Conservation (phyloP, 306 rosid genomes). For the Medicago arabica region DNA sequence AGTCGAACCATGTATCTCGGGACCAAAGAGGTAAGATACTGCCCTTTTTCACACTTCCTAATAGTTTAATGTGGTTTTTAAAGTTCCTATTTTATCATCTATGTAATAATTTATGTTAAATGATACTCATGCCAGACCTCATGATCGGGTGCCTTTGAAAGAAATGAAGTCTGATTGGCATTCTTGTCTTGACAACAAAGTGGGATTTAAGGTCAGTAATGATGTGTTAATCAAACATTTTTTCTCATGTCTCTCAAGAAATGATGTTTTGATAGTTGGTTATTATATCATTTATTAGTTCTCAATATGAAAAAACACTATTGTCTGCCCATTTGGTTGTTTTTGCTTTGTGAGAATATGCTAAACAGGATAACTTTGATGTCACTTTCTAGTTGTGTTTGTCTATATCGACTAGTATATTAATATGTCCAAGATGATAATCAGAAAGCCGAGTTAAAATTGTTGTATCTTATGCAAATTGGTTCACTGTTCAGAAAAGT, state of each 20-base stretch:
- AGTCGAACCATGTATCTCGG: constrained; percentile 82
- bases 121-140: constrained; percentile 66
- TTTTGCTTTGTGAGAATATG: constrained; percentile 10
- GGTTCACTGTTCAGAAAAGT: constrained; percentile 20
- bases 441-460: constrained; percentile 5
- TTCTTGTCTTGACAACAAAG: constrained; percentile 91
- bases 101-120: constrained; percentile 32
- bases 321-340: constrained; percentile 7
- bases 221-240: not conserved
- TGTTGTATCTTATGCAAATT: constrained; percentile 10
- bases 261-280: constrained; percentile 15
- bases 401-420: not conserved
- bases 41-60: constrained; percentile 7
- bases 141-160: constrained; percentile 86
- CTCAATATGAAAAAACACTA: not conserved
- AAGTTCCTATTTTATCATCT: not conserved
- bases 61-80: constrained; percentile 24
- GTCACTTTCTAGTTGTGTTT: constrained; percentile 22
- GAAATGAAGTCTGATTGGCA: constrained; percentile 97
- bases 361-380: constrained; percentile 2
- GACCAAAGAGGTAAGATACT: constrained; percentile 76
- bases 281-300: constrained; percentile 18
- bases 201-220: constrained; percentile 92
- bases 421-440: constrained; percentile 17
- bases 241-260: constrained; percentile 11